A percentile compares a stretch with the other conserved stretches of the same genome.
These are phyloP conservation scores for Diaporthe vexans DNA, from an alignment of 2,329 filamentous ascomycete genomes.

Conservation along the genomic window DNA sequence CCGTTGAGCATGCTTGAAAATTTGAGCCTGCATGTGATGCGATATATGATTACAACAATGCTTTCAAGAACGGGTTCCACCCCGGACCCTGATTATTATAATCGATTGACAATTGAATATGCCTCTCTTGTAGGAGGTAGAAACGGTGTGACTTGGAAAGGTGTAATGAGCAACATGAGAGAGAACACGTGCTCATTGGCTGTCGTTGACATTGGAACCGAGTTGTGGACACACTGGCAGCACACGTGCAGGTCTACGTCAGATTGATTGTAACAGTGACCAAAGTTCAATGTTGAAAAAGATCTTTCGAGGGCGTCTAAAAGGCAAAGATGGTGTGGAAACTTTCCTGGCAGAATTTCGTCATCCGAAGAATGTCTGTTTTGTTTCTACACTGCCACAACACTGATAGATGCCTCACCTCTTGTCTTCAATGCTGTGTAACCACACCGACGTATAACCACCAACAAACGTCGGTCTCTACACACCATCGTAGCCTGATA, in stretches of 20 bases:
- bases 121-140: background rate
- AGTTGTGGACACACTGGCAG: background rate
- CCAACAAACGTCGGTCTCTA: background rate
- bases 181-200: no score
- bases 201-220: background rate
- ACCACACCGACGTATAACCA: constrained; percentile 22
- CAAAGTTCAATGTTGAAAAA: background rate
- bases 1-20: background rate
- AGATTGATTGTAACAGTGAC: background rate
- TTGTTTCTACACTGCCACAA: constrained; percentile 22
- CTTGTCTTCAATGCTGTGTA: constrained; percentile 25
- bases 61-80: no score
- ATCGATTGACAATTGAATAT: background rate
- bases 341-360: background rate
- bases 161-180: no score
- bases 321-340: background rate
- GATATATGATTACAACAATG: no score
- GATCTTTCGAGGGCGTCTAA: background rate
- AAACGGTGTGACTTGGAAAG: no score
- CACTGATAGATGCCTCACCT: background rate
- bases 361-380: background rate
- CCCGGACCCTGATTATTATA: background rate
- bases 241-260: no score
- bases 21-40: background rate
- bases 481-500: background rate